Evolutionary conservation across 805 yeast genomes (phyloP).

Genomic region (Lipomyces japonicus): DNA sequence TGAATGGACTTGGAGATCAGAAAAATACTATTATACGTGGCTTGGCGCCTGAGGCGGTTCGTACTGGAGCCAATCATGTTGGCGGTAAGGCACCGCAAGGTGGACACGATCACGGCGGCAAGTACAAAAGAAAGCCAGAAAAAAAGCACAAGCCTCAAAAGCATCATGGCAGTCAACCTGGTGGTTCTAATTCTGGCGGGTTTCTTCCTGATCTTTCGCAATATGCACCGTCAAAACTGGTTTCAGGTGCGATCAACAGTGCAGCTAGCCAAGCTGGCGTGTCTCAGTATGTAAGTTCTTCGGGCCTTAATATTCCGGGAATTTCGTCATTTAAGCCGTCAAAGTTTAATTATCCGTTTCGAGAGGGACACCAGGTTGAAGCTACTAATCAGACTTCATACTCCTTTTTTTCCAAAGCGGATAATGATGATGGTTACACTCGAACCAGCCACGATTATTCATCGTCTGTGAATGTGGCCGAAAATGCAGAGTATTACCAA

Average conservation of each 20-base stretch:
- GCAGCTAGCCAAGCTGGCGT: slow-evolving; percentile 6
- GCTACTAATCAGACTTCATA: background rate
- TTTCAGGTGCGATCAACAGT: background rate
- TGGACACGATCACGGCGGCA: slow-evolving; percentile 10
- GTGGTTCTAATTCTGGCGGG: background rate
- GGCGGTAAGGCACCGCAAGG: slow-evolving; percentile 14
- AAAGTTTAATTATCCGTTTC: slow-evolving; percentile 1
- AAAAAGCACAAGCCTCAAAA: slow-evolving; percentile 4
- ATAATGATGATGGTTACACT: background rate
- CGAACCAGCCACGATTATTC: background rate
- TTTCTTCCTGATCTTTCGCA: background rate
- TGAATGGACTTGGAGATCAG: slow-evolving; percentile 14
- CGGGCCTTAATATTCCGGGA: slow-evolving; percentile 1
- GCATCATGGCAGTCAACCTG: background rate
- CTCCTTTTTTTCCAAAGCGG: background rate
- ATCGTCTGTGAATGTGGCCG: background rate
- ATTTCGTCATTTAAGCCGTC: background rate
- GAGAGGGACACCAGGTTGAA: background rate
- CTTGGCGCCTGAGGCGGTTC: slow-evolving; percentile 25
- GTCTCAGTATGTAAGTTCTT: slow-evolving; percentile 1
- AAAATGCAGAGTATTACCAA: too few species aligned
- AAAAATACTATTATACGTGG: slow-evolving; percentile 10
- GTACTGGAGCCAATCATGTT: slow-evolving; percentile 19
- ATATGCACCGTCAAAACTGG: background rate
- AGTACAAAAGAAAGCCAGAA: background rate